phyloP scores from a whole-genome alignment of 805 yeast species.

The Teunomyces funiuensis region DNA sequence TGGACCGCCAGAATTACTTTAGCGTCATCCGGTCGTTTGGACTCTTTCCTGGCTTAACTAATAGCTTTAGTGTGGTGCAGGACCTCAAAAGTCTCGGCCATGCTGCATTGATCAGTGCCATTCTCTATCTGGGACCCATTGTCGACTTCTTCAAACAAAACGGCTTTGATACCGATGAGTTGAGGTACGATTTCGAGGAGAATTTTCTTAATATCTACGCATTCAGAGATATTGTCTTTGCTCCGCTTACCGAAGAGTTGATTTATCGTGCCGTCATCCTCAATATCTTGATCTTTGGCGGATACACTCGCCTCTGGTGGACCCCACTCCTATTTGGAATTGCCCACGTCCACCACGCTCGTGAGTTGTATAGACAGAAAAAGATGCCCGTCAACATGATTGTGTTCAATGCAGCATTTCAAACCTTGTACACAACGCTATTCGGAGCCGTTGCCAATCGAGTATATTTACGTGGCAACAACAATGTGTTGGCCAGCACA shows the following conservation, averaged over 20 bases:
- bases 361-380: conserved; percentile 36
- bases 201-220: conserved; percentile 36
- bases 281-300: conserved; percentile 17
- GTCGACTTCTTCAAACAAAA: conserved; percentile 11
- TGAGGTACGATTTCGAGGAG: conserved; percentile 17
- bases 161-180: not conserved
- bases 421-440: conserved; percentile 61
- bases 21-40: conserved; percentile 25
- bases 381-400: conserved; percentile 27
- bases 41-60: conserved; percentile 33
- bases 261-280: conserved; percentile 56
- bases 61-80: conserved; percentile 6
- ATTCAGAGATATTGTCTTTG: conserved; percentile 59
- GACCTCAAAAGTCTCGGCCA: conserved; percentile 15
- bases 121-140: conserved; percentile 22
- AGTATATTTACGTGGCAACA: conserved; percentile 48
- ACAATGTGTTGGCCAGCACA: conserved; percentile 56
- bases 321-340: conserved; percentile 72
- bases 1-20: conserved; percentile 14
- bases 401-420: conserved; percentile 44
- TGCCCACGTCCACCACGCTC: conserved; percentile 79
- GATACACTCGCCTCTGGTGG: conserved; percentile 3
- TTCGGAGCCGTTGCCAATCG: conserved; percentile 70
- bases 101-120: conserved; percentile 11
- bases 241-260: conserved; percentile 79